Percentiles rank a stretch among this genome's conserved stretches.
phyloP scores from a whole-genome alignment of 352 stramenopile species.

The Phytophthora fragariae region DNA sequence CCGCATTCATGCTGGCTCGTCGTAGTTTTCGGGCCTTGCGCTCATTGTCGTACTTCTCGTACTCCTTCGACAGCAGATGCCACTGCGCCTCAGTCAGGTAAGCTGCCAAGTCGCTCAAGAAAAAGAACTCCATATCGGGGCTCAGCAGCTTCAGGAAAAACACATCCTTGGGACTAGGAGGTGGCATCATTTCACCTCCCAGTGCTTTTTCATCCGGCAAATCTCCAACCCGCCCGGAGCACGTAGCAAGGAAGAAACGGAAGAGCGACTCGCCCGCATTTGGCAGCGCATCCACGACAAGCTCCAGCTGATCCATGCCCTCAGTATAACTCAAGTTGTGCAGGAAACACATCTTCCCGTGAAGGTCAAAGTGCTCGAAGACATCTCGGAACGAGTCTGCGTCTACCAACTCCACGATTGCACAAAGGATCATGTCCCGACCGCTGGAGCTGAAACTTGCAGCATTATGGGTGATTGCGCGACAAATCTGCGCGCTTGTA shows the following conservation, averaged over 20 bases:
- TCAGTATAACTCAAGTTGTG: slow-evolving; percentile 67
- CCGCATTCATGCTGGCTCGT: slow-evolving; percentile 13
- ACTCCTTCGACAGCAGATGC: slow-evolving; percentile 69
- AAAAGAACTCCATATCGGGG: slow-evolving; percentile 76
- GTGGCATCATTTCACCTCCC: not conserved
- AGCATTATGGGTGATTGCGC: slow-evolving; percentile 67
- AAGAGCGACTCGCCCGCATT: slow-evolving; percentile 71
- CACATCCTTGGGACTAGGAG: slow-evolving; percentile 47
- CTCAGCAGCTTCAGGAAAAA: slow-evolving; percentile 70
- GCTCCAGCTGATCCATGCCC: slow-evolving; percentile 60
- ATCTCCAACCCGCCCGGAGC: slow-evolving; percentile 38
- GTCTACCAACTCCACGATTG: slow-evolving; percentile 70
- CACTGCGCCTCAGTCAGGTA: slow-evolving; percentile 76
- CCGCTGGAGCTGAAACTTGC: slow-evolving; percentile 68
- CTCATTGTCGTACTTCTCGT: slow-evolving; percentile 57
- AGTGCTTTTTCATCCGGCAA: slow-evolving; percentile 18
- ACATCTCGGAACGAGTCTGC: slow-evolving; percentile 73
- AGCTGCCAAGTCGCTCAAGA: slow-evolving; percentile 64
- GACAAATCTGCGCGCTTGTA: slow-evolving; percentile 74
- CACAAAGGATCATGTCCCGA: slow-evolving; percentile 77
- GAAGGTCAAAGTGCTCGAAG: slow-evolving; percentile 67
- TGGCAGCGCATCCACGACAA: slow-evolving; percentile 59
- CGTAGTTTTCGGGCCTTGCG: slow-evolving; percentile 40
- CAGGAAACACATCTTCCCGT: slow-evolving; percentile 68
- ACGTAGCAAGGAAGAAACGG: slow-evolving; percentile 63